A percentile compares a stretch with the other conserved stretches of the same genome.
Conservation (phyloP, 805 yeast genomes). For the Myxozyma neotropica region DNA sequence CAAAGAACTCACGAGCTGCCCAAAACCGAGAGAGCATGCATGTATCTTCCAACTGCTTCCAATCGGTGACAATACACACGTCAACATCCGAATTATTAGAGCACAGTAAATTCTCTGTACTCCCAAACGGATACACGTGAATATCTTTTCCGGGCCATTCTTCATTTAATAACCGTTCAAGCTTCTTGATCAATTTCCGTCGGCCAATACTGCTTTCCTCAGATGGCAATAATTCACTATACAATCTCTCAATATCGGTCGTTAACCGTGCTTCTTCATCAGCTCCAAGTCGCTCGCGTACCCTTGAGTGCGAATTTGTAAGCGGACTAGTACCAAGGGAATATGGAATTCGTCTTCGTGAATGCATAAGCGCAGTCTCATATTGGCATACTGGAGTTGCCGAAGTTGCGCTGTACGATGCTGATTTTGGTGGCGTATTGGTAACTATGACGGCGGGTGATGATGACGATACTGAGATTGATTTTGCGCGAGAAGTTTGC, state of each 20-base stretch:
- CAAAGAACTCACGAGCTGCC: constrained; percentile 25
- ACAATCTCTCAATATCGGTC: constrained; percentile 23
- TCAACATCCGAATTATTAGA: constrained; percentile 36
- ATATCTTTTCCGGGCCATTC: constrained; percentile 35
- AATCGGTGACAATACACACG: constrained; percentile 34
- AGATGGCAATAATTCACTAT: constrained; percentile 22
- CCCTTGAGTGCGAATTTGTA: constrained; percentile 10
- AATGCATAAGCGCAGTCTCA: constrained; percentile 32
- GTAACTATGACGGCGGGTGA: background rate
- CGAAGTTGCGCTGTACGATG: background rate
- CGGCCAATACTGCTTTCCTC: constrained; percentile 24
- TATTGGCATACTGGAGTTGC: constrained; percentile 12
- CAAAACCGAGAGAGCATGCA: constrained; percentile 33
- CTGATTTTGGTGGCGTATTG: constrained; percentile 1
- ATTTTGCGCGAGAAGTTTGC: background rate
- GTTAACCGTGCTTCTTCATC: constrained; percentile 26
- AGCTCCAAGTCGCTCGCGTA: constrained; percentile 5
- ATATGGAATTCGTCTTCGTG: constrained; percentile 36
- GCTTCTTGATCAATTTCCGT: constrained; percentile 24
- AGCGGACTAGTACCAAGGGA: constrained; percentile 32
- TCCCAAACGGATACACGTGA: constrained; percentile 33
- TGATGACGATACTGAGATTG: background rate
- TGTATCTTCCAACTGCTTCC: constrained; percentile 28
- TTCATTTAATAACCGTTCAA: constrained; percentile 27
- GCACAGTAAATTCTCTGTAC: constrained; percentile 34